Percentiles rank a stretch among this genome's conserved stretches.
Evolutionary conservation across 306 rosid species (phyloP).

Genomic region (Gastrolobium villosum): DNA sequence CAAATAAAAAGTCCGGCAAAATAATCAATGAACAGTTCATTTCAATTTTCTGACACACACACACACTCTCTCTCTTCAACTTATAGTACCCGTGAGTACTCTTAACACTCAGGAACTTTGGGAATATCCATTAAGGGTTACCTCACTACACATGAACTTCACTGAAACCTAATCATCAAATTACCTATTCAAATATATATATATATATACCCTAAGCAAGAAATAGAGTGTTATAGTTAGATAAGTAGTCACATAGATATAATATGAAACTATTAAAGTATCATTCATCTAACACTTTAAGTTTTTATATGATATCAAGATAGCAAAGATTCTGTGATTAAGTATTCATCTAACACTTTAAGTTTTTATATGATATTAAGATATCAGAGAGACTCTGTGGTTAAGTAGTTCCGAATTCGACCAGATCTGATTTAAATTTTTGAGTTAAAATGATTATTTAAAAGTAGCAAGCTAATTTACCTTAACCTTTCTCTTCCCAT

Average conservation of each 20-base stretch:
- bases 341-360: too few relatives aligned
- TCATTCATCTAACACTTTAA: too few relatives aligned
- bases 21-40: background rate
- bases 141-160: slow-evolving; percentile 36
- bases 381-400: too few relatives aligned
- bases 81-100: slow-evolving; percentile 57
- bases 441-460: too few relatives aligned
- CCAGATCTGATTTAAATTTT: too few relatives aligned
- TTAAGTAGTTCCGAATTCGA: too few relatives aligned
- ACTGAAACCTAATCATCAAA: slow-evolving; percentile 9
- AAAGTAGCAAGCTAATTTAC: slow-evolving; percentile 36
- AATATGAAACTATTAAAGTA: too few relatives aligned
- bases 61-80: slow-evolving; percentile 23
- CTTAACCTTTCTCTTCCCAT: slow-evolving; percentile 88
- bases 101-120: slow-evolving; percentile 34
- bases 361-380: too few relatives aligned
- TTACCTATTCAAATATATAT: background rate
- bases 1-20: slow-evolving; percentile 5
- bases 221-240: background rate
- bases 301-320: too few relatives aligned
- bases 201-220: background rate
- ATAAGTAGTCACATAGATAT: too few relatives aligned
- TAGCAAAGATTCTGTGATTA: too few relatives aligned
- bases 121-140: slow-evolving; percentile 31
- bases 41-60: background rate